Percentiles rank a stretch among this genome's conserved stretches.
phyloP scores from a whole-genome alignment of 179 eudicot species.

The Carnegiea gigantea region DNA sequence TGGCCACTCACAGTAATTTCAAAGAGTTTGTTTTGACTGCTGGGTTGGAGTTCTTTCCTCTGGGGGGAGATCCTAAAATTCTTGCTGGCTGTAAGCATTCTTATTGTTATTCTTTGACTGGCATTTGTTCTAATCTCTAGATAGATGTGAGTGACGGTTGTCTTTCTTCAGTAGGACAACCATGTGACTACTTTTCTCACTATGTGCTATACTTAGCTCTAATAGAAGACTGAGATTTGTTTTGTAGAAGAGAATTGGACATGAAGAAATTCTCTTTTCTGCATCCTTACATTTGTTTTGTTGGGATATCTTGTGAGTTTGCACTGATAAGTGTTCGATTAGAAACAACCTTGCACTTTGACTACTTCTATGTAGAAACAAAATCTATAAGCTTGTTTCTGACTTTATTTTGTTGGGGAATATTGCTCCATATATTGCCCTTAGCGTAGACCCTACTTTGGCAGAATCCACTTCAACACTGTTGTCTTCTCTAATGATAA shows the following conservation, averaged over 20 bases:
- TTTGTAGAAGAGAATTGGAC: not conserved
- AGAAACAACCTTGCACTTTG: not conserved
- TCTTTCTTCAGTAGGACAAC: not conserved
- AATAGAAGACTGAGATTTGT: not conserved
- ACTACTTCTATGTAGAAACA: not conserved
- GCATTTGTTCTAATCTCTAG: conserved; percentile 6
- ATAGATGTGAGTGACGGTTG: not conserved
- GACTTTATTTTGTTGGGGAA: not conserved
- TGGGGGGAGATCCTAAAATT: conserved; percentile 91
- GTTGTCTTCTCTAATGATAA: too few relatives aligned
- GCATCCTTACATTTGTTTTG: not conserved
- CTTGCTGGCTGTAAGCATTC: conserved; percentile 59
- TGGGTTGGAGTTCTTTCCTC: conserved; percentile 88
- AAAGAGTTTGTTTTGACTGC: conserved; percentile 72
- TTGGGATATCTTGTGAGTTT: not conserved
- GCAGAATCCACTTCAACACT: not conserved
- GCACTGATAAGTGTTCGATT: not conserved
- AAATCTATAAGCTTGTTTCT: not conserved
- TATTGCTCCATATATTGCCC: not conserved
- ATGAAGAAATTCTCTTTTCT: not conserved
- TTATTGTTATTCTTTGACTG: conserved; percentile 1
- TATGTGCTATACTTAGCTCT: not conserved
- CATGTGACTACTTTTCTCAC: not conserved
- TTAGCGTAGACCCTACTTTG: too few relatives aligned
- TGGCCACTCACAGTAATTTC: conserved; percentile 88